Evolutionary conservation across 768 basidiomycete species (phyloP).

Genomic region (Chlorophyllum brunneum): DNA sequence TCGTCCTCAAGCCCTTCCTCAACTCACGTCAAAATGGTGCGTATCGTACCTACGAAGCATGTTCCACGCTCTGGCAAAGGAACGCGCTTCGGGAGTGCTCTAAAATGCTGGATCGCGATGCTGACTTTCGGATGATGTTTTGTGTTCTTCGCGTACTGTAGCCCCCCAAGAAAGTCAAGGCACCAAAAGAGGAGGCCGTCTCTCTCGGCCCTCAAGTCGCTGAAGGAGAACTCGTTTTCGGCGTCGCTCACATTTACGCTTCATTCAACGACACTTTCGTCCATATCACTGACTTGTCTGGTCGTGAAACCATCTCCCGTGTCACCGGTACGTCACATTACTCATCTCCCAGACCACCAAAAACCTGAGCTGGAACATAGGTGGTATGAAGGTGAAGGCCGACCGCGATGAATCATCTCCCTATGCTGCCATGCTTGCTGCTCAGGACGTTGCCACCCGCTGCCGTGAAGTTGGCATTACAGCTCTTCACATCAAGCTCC

Average conservation of each 20-base stretch:
- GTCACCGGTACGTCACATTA: slow-evolving; percentile 79
- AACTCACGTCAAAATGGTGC: slow-evolving; percentile 34
- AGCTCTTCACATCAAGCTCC: slow-evolving; percentile 97
- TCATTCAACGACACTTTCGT: slow-evolving; percentile 99
- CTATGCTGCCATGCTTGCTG: slow-evolving; percentile 96
- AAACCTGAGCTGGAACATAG: slow-evolving; percentile 29
- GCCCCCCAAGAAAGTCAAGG: slow-evolving; percentile 84
- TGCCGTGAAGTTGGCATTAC: slow-evolving; percentile 99
- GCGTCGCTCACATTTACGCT: slow-evolving; percentile 98
- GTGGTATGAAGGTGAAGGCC: slow-evolving; percentile 99
- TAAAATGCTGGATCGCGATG: slow-evolving; percentile 43
- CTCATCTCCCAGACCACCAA: background rate
- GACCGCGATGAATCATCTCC: slow-evolving; percentile 99
- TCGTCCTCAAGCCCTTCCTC: slow-evolving; percentile 31
- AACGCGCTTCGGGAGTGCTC: background rate
- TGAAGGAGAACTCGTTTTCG: slow-evolving; percentile 96
- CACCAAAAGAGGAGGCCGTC: slow-evolving; percentile 76
- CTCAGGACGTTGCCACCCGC: slow-evolving; percentile 92
- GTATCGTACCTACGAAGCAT: slow-evolving; percentile 17
- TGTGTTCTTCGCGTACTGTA: slow-evolving; percentile 27
- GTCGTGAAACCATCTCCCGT: slow-evolving; percentile 98
- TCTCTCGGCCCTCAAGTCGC: slow-evolving; percentile 94
- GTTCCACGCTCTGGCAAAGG: slow-evolving; percentile 6
- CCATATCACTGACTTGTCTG: slow-evolving; percentile 97
- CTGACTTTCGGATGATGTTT: slow-evolving; percentile 46